Evolutionary conservation across 805 yeast species (phyloP), one percentile per base, ranked within the genome.

Genomic region (Ogataea kodamae): DNA sequence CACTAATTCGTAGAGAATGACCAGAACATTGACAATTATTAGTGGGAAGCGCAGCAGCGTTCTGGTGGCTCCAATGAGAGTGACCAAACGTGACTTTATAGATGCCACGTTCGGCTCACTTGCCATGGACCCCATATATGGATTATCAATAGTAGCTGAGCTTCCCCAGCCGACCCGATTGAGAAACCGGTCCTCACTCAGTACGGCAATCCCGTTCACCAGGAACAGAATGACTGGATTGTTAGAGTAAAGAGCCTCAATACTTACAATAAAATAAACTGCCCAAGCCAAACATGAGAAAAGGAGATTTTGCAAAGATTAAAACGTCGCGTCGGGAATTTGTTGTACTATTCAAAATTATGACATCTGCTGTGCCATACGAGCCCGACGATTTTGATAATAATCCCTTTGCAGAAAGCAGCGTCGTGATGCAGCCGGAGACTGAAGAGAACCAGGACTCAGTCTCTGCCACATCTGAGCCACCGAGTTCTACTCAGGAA

Each of bases 121-220:
- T 15, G 43, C 43, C 40, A 54, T 36, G 42, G 27, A 11, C 10
- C 54, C 45, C 45, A 41, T 41, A 20, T 35, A 43, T 5, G 43
- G 18, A 9, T 40, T 29, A 25, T 33, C 32, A 7, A 36, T 26
- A 14, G 34, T 38, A 8, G 33, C 30, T 11, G 46, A 37, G 21
- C 39, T 37, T 29, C 62, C 48, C 61, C 64, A 62, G 59, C 59
- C 82, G 50, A 59, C 74, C 11, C 63, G 39, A 22, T 56, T 73
- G 39, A 76, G 62, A 45, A 76, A 76, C 32, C 82, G 51, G 50
- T 76, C 82, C 46, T 76, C 82, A 37, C 78, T 72, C 25, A 76
- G 61, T 14, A 76, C 73, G 0, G 81, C 81, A 11, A 76, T 63
- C 0, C 78, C 77, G 46, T 76, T 76, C 22, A 74, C 67, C 28